Conservation (phyloP, 768 basidiomycete genomes). For the Tricholoma hemisulphureum region DNA sequence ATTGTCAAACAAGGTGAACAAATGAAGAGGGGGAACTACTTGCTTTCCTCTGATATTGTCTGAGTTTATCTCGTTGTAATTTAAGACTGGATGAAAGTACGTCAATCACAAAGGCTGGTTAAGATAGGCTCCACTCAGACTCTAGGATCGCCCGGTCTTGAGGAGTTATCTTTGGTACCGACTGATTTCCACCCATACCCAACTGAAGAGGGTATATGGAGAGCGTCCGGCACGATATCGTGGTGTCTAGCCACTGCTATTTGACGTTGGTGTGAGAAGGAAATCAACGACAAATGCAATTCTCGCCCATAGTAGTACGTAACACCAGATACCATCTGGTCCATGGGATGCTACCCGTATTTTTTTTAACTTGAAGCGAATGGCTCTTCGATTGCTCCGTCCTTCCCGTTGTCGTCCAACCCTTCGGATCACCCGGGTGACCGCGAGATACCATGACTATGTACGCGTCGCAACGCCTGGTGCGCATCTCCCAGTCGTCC, state of each 20-base stretch:
- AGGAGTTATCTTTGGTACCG: constrained; percentile 82
- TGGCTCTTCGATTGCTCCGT: constrained; percentile 27
- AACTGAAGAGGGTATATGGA: not conserved
- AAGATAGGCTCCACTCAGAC: constrained; percentile 39
- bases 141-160: constrained; percentile 96
- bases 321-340: not conserved
- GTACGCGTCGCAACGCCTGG: constrained; percentile 51
- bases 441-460: constrained; percentile 64
- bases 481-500: constrained; percentile 12
- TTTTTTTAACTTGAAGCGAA: constrained; percentile 15
- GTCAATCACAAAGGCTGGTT: constrained; percentile 10
- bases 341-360: constrained; percentile 21
- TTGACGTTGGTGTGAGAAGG: not conserved
- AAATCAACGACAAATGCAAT: not conserved
- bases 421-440: constrained; percentile 14
- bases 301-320: not conserved
- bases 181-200: constrained; percentile 69
- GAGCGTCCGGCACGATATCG: not conserved
- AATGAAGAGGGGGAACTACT: not conserved
- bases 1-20: not conserved
- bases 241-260: not conserved
- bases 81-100: constrained; percentile 65
- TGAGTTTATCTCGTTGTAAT: constrained; percentile 92
- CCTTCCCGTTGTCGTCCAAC: constrained; percentile 12
- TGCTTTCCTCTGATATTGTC: constrained; percentile 94